These are phyloP conservation scores for Geopyxis carbonaria DNA, from an alignment of 495 filamentous ascomycete genomes.

Conservation along the genomic window DNA sequence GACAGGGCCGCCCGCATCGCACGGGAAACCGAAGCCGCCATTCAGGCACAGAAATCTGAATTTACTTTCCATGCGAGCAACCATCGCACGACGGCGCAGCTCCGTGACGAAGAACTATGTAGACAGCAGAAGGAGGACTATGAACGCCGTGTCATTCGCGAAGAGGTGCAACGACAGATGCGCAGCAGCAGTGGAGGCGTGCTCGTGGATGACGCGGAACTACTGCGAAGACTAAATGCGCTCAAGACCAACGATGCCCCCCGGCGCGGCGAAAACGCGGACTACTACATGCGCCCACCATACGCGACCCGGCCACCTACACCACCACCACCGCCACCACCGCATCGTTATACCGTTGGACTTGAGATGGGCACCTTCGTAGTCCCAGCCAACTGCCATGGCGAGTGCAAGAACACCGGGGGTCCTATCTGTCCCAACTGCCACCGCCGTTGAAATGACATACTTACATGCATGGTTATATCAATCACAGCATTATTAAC, in stretches of 20 bases:
- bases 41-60: not conserved
- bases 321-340: not conserved
- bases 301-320: not conserved
- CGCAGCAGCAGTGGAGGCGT: not conserved
- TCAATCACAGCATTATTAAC: too few relatives aligned
- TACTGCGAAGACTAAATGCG: not conserved
- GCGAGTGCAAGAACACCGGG: too few relatives aligned
- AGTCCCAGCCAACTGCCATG: too few relatives aligned
- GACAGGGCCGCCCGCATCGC: not conserved
- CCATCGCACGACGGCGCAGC: too few relatives aligned
- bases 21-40: not conserved
- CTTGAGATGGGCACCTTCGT: too few relatives aligned
- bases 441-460: too few relatives aligned
- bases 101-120: too few relatives aligned
- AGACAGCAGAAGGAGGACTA: not conserved
- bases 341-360: not conserved
- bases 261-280: not conserved
- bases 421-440: too few relatives aligned
- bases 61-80: not conserved
- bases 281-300: too few relatives aligned
- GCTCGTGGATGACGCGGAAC: constrained; percentile 1
- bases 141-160: not conserved
- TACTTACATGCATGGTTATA: too few relatives aligned
- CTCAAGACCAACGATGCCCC: not conserved
- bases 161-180: constrained; percentile 1